Conservation (phyloP, 148 eudicot species). For the Diospyros lotus region DNA sequence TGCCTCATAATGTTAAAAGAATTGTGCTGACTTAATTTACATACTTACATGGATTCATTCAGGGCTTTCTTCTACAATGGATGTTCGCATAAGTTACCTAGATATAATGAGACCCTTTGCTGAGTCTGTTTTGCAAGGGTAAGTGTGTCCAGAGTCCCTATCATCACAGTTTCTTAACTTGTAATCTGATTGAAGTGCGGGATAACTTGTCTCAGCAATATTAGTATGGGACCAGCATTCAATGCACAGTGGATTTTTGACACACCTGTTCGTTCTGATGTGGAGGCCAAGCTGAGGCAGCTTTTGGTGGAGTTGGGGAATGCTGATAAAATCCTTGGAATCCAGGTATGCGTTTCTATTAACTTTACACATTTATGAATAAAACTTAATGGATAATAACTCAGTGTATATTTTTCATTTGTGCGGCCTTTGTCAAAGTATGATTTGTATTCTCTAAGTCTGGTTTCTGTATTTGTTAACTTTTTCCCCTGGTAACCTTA, state of each 20-base stretch:
- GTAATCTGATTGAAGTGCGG: conserved; percentile 16
- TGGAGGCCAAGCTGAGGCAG: conserved; percentile 77
- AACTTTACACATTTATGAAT: not conserved
- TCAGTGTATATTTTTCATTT: not conserved
- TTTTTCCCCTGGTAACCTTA: conserved; percentile 15
- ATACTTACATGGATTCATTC: conserved; percentile 28
- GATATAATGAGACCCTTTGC: conserved; percentile 99
- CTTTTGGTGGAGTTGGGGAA: conserved; percentile 72
- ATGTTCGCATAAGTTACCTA: conserved; percentile 63
- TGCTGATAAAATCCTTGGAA: conserved; percentile 85
- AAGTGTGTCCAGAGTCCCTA: conserved; percentile 23
- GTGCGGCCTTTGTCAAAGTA: not conserved
- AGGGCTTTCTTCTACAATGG: conserved; percentile 95
- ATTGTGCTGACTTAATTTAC: conserved; percentile 3
- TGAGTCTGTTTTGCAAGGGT: conserved; percentile 91
- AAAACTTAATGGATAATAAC: not conserved
- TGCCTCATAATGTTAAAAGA: not conserved
- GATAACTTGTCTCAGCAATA: conserved; percentile 49
- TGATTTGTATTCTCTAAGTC: not conserved
- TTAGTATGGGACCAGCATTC: conserved; percentile 58
- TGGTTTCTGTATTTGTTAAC: not conserved
- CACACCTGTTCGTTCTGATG: conserved; percentile 72
- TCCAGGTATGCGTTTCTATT: conserved; percentile 53
- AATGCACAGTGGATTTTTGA: conserved; percentile 71
- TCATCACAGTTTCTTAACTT: not conserved